phyloP scores from a whole-genome alignment of 805 yeast species.

The Candida railenensis region DNA sequence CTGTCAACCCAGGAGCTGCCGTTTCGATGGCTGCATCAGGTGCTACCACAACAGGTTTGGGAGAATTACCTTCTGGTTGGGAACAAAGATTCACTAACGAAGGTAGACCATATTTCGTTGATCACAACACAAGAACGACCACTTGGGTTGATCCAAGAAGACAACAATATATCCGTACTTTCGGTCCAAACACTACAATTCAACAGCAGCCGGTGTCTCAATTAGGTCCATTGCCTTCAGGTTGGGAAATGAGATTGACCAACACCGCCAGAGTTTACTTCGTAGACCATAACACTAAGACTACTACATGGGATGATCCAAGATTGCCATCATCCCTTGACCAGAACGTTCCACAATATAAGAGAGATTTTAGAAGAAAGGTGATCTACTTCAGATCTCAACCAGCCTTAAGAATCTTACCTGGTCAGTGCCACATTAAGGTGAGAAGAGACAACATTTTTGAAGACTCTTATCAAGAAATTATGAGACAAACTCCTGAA shows the following conservation, averaged over 20 bases:
- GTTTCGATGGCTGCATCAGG: conserved; percentile 73
- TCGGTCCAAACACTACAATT: conserved; percentile 86
- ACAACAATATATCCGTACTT: conserved; percentile 95
- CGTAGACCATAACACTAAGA: conserved; percentile 98
- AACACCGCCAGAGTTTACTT: conserved; percentile 98
- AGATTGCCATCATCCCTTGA: conserved; percentile 95
- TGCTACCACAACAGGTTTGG: conserved; percentile 91
- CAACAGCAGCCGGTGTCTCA: conserved; percentile 98
- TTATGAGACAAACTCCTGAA: conserved; percentile 98
- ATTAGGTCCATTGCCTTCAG: conserved; percentile 95
- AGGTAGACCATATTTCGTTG: conserved; percentile 97
- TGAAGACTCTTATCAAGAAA: conserved; percentile 97
- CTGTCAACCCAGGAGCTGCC: conserved; percentile 67
- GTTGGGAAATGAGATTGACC: conserved; percentile 99
- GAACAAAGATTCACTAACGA: conserved; percentile 97
- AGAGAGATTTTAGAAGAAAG: conserved; percentile 98
- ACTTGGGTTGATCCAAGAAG: conserved; percentile 99
- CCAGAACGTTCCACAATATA: conserved; percentile 98
- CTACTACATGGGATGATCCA: conserved; percentile 99
- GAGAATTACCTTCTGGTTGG: conserved; percentile 99
- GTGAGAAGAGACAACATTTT: conserved; percentile 95
- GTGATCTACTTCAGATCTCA: conserved; percentile 97
- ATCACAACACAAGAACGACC: conserved; percentile 98
- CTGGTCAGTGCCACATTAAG: conserved; percentile 98
- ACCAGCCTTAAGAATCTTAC: conserved; percentile 93